Base-by-base conservation (phyloP, 2,329 filamentous ascomycete species). In the Xylariaceae sp. region DNA sequence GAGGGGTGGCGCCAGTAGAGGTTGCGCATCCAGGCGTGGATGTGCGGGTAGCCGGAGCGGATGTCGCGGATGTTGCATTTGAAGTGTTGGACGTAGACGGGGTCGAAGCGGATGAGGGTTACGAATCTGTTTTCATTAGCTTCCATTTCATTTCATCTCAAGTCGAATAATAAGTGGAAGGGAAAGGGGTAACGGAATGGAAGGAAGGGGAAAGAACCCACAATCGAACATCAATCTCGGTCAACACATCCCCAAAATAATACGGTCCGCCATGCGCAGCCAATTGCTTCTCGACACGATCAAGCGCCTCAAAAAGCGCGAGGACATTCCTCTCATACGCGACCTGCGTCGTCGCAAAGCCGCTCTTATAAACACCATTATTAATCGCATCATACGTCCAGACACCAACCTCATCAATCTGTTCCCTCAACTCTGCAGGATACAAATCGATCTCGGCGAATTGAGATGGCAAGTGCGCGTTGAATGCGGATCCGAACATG, bases 51-150 rank as follows among this genome's bases (percentile, higher is more conserved):
- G 1, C 91, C 91, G 6, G 84, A 87, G 48, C 92, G 82, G 70
- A 96, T 92, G 74, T 95, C 91, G 23, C 87, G 82, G 62, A 96
- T 78, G 76, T 96, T 96, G 78, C 88, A 92, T 75, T 89, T 89
- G 80, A 93, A 93, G 75, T 92, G 88, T 76, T 94, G 90, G 56
- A 95, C 88, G 71, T 95, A 95, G 68, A 90, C 88, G 35, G 81
- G 79, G 74, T 80, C 71, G 64, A 73, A 73, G 47, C 71, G 69
- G 64, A 73, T 61, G 1, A 73, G 56, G 13, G 71, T 73, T 4
- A 68, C 64, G 66, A 60, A 72, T n/a, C 70, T 72, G 51, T 8
- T 35, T 35, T 18, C 2, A 2, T 18, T 18, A 18, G 17, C 15
- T 13, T 18, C 17, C 17, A 17, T 17, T 17, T 17, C 17, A n/a